Evolutionary conservation across 1,139 yeast species (phyloP).

Genomic region (Lodderomyces orthopsilosis): DNA sequence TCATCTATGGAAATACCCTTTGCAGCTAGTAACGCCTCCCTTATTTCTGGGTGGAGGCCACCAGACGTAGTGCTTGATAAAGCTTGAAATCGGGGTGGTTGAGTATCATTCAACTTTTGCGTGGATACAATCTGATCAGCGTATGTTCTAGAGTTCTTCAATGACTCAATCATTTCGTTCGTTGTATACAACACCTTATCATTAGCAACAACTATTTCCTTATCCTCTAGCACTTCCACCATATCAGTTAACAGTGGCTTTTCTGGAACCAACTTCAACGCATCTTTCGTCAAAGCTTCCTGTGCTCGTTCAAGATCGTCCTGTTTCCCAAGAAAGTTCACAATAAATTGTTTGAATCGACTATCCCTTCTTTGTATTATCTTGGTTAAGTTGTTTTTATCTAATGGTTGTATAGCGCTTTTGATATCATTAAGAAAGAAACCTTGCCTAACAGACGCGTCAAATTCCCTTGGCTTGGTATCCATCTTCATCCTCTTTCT

Average conservation of each 20-base stretch:
- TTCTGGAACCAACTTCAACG: conserved; percentile 46
- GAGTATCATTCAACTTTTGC: conserved; percentile 24
- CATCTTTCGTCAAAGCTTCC: conserved; percentile 28
- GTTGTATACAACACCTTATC: conserved; percentile 20
- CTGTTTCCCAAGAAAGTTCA: conserved; percentile 7
- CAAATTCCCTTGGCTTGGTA: conserved; percentile 8
- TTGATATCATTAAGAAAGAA: conserved; percentile 29
- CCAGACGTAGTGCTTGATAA: conserved; percentile 30
- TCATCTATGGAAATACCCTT: conserved; percentile 44
- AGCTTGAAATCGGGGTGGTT: conserved; percentile 17
- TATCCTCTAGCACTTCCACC: conserved; percentile 39
- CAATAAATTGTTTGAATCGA: conserved; percentile 41
- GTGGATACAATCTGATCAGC: conserved; percentile 50
- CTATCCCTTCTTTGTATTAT: conserved; percentile 59
- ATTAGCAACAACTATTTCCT: conserved; percentile 5
- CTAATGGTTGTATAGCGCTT: conserved; percentile 22
- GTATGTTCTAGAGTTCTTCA: conserved; percentile 50
- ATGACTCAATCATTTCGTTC: conserved; percentile 41
- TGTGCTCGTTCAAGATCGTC: conserved; percentile 26
- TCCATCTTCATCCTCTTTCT: conserved; percentile 17
- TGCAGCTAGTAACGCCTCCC: conserved; percentile 48
- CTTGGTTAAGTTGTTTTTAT: conserved; percentile 44
- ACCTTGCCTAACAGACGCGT: conserved; percentile 12
- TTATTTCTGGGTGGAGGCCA: conserved; percentile 43
- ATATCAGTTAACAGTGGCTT: conserved; percentile 32